Percentiles rank a stretch among this genome's conserved stretches.
Conservation (phyloP, 352 stramenopile genomes). For the Pythium rishiriense region DNA sequence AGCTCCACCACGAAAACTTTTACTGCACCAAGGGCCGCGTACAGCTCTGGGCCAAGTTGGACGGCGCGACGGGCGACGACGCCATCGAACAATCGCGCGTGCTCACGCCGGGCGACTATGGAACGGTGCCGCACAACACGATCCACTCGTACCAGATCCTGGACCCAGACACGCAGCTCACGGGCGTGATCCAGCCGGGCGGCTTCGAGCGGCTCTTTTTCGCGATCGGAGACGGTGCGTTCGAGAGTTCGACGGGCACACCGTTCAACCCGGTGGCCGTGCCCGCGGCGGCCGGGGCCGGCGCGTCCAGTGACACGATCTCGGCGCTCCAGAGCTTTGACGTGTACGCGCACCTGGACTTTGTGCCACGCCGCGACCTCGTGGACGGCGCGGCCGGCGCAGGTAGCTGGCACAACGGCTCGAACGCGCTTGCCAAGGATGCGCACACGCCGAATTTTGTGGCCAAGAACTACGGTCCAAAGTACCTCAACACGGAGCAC, state of each 20-base stretch:
- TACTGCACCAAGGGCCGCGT: conserved; percentile 54
- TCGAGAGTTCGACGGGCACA: conserved; percentile 46
- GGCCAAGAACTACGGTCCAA: conserved; percentile 56
- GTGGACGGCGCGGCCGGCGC: conserved; percentile 43
- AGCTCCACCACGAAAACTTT: conserved; percentile 62
- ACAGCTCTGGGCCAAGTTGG: conserved; percentile 48
- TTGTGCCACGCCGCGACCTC: conserved; percentile 40
- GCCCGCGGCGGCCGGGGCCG: conserved; percentile 33
- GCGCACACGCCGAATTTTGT: conserved; percentile 51
- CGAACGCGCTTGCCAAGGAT: conserved; percentile 43
- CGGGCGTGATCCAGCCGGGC: conserved; percentile 52
- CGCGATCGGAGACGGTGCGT: conserved; percentile 39
- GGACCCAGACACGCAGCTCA: conserved; percentile 59
- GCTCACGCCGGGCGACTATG: conserved; percentile 54
- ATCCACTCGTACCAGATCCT: conserved; percentile 60
- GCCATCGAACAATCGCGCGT: conserved; percentile 44
- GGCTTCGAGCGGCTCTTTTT: conserved; percentile 59
- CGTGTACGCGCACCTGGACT: conserved; percentile 48
- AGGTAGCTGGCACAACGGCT: conserved; percentile 56
- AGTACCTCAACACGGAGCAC: conserved; percentile 56
- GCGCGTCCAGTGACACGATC: conserved; percentile 35
- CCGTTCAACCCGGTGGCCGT: conserved; percentile 40
- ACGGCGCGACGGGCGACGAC: conserved; percentile 21
- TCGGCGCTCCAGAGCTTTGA: conserved; percentile 46
- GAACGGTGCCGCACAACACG: conserved; percentile 55